phyloP scores from a whole-genome alignment of 495 filamentous ascomycete genomes.

The Xylaria acuta region DNA sequence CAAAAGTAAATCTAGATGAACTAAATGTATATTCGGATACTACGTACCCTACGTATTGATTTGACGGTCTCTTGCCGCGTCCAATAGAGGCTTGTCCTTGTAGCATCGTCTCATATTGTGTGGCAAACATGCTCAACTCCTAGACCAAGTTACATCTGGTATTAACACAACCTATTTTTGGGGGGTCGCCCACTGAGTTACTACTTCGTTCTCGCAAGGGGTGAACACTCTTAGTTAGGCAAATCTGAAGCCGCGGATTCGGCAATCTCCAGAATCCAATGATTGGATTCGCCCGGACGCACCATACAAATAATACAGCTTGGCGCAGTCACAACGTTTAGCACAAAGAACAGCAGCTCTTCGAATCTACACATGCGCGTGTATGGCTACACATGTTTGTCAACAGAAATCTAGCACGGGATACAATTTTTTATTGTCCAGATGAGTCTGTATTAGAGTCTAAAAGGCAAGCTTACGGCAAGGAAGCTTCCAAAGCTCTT shows the following conservation, averaged over 20 bases:
- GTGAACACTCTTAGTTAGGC: neutral
- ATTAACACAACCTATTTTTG: neutral
- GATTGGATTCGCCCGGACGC: neutral
- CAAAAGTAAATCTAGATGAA: neutral
- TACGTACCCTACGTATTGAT: neutral
- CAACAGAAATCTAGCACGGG: constrained; percentile 25
- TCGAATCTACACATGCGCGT: neutral
- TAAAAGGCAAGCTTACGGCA: constrained; percentile 55
- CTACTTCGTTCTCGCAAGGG: neutral
- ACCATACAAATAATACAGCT: neutral
- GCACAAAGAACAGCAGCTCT: neutral
- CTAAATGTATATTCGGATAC: neutral
- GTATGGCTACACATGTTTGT: neutral
- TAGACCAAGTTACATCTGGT: neutral
- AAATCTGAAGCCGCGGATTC: neutral
- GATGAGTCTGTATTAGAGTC: constrained; percentile 55
- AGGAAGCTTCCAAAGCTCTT: constrained; percentile 54
- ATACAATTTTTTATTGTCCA: constrained; percentile 49
- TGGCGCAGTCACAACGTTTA: neutral
- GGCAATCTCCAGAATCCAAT: neutral
- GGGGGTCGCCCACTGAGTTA: neutral
- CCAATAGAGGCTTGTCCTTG: neutral
- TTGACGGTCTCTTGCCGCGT: neutral
- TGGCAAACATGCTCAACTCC: neutral
- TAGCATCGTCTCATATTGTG: neutral